Base-by-base conservation (phyloP, 2,329 filamentous ascomycete species). In the Neurospora crassa region DNA sequence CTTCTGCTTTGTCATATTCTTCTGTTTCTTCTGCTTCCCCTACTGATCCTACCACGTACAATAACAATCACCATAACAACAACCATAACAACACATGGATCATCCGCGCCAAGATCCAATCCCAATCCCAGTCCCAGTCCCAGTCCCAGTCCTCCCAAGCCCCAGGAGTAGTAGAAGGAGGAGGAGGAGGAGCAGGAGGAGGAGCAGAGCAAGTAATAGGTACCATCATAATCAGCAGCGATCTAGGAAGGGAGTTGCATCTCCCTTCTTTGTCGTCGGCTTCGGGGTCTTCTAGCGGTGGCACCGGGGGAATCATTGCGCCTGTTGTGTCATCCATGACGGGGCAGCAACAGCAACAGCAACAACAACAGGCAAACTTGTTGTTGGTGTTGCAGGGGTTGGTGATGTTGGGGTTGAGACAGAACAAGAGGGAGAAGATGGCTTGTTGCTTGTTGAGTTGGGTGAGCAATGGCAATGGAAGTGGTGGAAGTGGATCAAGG, bases 181-280 rank as follows among this genome's bases (percentile, higher is more conserved):
- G 5, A 37, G 34, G 8, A 37, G 34, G 34, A 37, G 8, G 34
- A 37, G 34, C 1, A 37, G 34, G 24, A 29, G 24, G 8, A 29
- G 20, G 45, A 18, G 12, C 91, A 90, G 71, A 84, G 84, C n/a
- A 37, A 8, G 81, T 97, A 24, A 81, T 96, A 7, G 93, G 92
- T 0, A 94, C 91, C 1, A 89, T 96, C 16, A 90, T 96, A 73
- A 88, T 96, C 53, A 94, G 92, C 81, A 91, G 90, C 74, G 88
- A 88, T 1, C 18, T 63, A 3, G 24, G 53, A 3, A 14, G 24
- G 16, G 6, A 53, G 2, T 63, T 63, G 5, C 53, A 16, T 7
- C 18, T 63, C 53, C 24, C 53, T 63, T n/a, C 53, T 34, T 16
- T 96, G 69, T 92, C 93, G 0, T 84, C 88, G 1, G 84, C 88